Conservation (phyloP, 2,329 filamentous ascomycete species). For the Colletotrichum filicis region DNA sequence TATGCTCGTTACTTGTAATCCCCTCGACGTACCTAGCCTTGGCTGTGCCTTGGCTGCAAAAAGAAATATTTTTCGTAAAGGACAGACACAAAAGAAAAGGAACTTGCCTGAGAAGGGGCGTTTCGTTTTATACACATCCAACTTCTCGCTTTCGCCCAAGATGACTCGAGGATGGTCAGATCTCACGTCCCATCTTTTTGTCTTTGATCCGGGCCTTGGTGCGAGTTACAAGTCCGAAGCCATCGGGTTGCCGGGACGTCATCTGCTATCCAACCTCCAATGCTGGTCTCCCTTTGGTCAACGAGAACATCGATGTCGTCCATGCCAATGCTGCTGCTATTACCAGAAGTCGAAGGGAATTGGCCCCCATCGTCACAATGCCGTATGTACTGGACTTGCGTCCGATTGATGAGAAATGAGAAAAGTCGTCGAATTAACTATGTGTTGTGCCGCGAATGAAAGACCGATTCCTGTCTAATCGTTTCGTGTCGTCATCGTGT, state of each 20-base stretch:
- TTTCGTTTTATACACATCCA: slow-evolving; percentile 34
- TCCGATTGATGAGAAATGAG: slow-evolving; percentile 26
- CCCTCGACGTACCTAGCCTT: slow-evolving; percentile 6
- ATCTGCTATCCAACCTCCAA: slow-evolving; percentile 23
- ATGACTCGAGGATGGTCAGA: slow-evolving; percentile 19
- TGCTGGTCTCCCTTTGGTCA: background rate
- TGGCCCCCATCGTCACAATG: slow-evolving; percentile 29
- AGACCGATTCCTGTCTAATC: slow-evolving; percentile 29
- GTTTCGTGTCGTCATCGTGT: slow-evolving; percentile 36
- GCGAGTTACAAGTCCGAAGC: background rate
- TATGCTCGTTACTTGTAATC: slow-evolving; percentile 36
- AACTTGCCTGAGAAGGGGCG: slow-evolving; percentile 11
- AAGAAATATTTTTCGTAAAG: slow-evolving; percentile 29
- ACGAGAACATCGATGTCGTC: slow-evolving; percentile 4
- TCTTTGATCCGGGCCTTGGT: background rate
- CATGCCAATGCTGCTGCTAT: slow-evolving; percentile 35
- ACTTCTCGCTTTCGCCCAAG: slow-evolving; percentile 19
- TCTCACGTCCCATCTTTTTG: background rate
- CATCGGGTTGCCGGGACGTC: slow-evolving; percentile 2
- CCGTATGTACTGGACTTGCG: slow-evolving; percentile 36
- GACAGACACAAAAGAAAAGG: slow-evolving; percentile 34
- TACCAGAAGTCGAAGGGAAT: slow-evolving; percentile 36
- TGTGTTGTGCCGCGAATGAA: slow-evolving; percentile 32
- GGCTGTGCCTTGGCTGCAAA: slow-evolving; percentile 7
- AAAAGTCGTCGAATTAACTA: slow-evolving; percentile 37